These are phyloP conservation scores for Podila clonocystis DNA, from an alignment of 192 early-diverging fungal species.

Conservation along the genomic window DNA sequence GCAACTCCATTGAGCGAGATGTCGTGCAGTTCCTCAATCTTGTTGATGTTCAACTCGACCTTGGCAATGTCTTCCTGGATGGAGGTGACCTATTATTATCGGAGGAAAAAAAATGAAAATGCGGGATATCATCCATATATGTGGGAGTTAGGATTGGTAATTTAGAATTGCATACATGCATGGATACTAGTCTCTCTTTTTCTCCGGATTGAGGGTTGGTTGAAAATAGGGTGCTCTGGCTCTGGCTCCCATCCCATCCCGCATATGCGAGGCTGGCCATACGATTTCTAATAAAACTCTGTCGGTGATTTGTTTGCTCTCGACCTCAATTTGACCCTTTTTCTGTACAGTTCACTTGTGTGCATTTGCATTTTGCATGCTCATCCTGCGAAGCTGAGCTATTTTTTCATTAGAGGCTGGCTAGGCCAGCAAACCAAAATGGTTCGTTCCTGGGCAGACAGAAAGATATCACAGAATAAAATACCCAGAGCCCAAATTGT, in stretches of 20 bases:
- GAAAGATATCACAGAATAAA: background rate
- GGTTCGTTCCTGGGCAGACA: background rate
- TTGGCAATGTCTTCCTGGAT: slow-evolving; percentile 36
- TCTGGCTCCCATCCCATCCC: background rate
- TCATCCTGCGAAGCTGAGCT: background rate
- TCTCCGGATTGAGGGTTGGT: background rate
- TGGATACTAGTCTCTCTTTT: background rate
- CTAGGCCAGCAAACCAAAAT: background rate
- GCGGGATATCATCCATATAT: background rate
- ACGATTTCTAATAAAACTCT: too few species aligned
- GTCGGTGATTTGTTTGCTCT: background rate
- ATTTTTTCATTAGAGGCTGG: background rate
- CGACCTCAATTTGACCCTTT: background rate
- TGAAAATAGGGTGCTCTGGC: slow-evolving; percentile 4
- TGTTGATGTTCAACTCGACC: slow-evolving; percentile 45
- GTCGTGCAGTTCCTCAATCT: slow-evolving; percentile 49
- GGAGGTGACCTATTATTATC: slow-evolving; percentile 24
- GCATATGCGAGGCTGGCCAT: background rate
- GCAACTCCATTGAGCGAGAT: slow-evolving; percentile 46
- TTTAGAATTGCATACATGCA: background rate
- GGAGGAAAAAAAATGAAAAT: background rate
- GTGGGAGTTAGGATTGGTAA: too few species aligned
- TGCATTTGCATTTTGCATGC: background rate
- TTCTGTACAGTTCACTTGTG: background rate
- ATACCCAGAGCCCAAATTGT: slow-evolving; percentile 1